Conservation (phyloP, 2,329 filamentous ascomycete species). For the Alternaria burnsii region DNA sequence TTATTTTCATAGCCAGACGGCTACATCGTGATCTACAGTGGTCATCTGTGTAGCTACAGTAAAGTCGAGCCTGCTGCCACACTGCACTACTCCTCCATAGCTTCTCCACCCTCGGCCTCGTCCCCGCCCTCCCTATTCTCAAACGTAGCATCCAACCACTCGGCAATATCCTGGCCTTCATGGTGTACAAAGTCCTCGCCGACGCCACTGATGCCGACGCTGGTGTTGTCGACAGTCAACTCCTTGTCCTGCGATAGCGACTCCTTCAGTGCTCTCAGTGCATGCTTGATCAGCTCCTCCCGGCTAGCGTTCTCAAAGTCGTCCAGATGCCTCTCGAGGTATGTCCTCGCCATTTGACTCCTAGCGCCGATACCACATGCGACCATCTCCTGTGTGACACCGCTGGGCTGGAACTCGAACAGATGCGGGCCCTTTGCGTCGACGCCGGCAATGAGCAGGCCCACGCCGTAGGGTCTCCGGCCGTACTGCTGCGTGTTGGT, state of each 20-base stretch:
- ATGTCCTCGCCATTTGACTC: slow-evolving; percentile 97
- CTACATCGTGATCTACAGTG: slow-evolving; percentile 16
- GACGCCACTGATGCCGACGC: slow-evolving; percentile 81
- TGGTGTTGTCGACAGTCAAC: slow-evolving; percentile 96
- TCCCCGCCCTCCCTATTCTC: slow-evolving; percentile 55
- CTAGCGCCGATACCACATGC: slow-evolving; percentile 95
- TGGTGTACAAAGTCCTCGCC: slow-evolving; percentile 87
- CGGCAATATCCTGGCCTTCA: slow-evolving; percentile 85
- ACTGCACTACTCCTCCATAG: slow-evolving; percentile 57
- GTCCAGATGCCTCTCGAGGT: slow-evolving; percentile 91
- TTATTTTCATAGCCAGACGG: slow-evolving; percentile 33
- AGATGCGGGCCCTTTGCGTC: slow-evolving; percentile 94
- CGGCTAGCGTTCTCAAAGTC: slow-evolving; percentile 77
- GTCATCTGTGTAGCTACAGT: neutral
- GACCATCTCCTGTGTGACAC: slow-evolving; percentile 96
- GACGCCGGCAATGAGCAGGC: slow-evolving; percentile 89
- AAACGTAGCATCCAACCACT: slow-evolving; percentile 78
- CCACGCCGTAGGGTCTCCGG: slow-evolving; percentile 94
- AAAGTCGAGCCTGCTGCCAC: neutral
- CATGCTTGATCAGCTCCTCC: slow-evolving; percentile 91
- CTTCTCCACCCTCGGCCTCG: slow-evolving; percentile 52
- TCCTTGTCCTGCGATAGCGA: slow-evolving; percentile 97
- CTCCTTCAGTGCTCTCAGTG: slow-evolving; percentile 90
- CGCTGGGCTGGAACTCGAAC: slow-evolving; percentile 97
- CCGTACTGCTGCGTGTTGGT: slow-evolving; percentile 98